Base-by-base conservation (phyloP, 495 filamentous ascomycete genomes). In the Penicillium tannophilum region DNA sequence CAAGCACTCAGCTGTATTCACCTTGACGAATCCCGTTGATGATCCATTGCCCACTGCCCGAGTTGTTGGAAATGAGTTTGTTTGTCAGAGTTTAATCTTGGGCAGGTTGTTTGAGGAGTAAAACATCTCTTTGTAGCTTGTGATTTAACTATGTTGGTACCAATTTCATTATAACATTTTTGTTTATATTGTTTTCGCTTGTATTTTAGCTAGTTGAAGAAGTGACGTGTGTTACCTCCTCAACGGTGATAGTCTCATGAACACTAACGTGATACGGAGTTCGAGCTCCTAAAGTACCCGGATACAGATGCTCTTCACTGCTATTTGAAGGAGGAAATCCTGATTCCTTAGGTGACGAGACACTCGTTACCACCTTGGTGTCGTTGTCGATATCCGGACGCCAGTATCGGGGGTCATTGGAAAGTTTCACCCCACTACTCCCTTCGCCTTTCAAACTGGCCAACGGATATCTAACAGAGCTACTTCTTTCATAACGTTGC, bases 81-180 rank as follows among this genome's bases (percentile, higher is more conserved):
- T 98, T 31, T 87, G 96, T 56, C 95, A 98, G 77, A 97, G 92
- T 70, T 74, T 98, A 59, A 97, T 98, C 60, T 65, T 97, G 53
- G 94, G 93, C 6, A 84, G 83, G 55, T 64, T 97, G 60, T 80
- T 90, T 62, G 88, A 91, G 52, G 83, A 86, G 43, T 81, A 71
- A 68, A 26, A 44, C 39, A 41, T 20, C 6, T 61, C 57, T 57
- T 14, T 36, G 19, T 63, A 20, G 17, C 28, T 55, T 33, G 24
- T 44, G 51, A 28, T 54, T 50, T 39, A 46, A 54, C 2, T 28
- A 46, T 42, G 12, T 62, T 62, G 58, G 69, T 70, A 70, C 64
- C 65, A 70, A 56, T 67, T 47, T 64, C 56, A 60, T 60, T 45
- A 36, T 7, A 54, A 44, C 17, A 43, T 60, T 17, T 52, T 55